Conservation (phyloP, 2,329 filamentous ascomycete genomes). For the Microsporum audouinii region DNA sequence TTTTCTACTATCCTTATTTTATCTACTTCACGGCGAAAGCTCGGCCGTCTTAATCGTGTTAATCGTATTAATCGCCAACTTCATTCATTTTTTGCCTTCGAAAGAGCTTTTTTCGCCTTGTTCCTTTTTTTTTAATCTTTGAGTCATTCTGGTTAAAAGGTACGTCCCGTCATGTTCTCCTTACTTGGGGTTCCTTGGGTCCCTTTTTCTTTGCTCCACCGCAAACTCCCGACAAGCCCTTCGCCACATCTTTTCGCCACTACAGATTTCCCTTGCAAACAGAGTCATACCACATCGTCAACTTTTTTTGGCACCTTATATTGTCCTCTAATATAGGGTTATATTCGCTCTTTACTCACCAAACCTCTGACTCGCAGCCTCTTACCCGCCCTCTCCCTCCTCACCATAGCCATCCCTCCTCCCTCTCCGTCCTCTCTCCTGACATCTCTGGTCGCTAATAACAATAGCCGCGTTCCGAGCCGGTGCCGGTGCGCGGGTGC, state of each 20-base stretch:
- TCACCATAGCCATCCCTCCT: not conserved
- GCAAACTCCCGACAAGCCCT: not conserved
- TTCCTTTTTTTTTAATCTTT: too few relatives aligned
- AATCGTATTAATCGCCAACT: not conserved
- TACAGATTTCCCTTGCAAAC: not conserved
- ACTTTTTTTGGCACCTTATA: slow-evolving; percentile 3
- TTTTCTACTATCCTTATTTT: not conserved
- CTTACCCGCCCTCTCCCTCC: not conserved
- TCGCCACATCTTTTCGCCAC: too few relatives aligned
- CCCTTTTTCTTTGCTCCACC: not conserved
- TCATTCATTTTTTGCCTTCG: not conserved
- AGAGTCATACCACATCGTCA: slow-evolving; percentile 1
- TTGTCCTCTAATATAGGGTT: slow-evolving; percentile 6
- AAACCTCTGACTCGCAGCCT: slow-evolving; percentile 1
- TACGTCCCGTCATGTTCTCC: not conserved
- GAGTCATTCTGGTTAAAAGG: not conserved
- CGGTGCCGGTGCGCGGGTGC: not conserved
- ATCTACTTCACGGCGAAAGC: not conserved
- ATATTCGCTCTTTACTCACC: not conserved
- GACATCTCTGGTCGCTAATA: not conserved
- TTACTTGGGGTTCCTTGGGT: too few relatives aligned
- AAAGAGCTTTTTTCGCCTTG: not conserved
- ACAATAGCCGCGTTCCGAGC: not conserved
- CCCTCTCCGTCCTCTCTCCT: not conserved
- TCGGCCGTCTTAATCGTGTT: not conserved